Base-by-base conservation (phyloP, 257 asterid species). In the Leptodermis oblonga region DNA sequence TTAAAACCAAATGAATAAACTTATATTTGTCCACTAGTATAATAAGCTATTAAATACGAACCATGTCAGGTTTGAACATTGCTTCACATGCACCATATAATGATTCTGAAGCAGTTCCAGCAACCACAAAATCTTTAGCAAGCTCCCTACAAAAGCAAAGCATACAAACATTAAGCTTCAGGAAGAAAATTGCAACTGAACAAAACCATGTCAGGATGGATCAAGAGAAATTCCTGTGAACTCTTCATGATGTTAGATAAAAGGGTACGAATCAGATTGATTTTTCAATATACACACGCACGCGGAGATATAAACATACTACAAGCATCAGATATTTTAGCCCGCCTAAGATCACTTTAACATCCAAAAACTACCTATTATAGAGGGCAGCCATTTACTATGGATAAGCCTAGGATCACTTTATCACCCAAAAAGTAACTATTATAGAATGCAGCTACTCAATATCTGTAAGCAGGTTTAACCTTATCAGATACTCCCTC, bases 31-130 rank as follows among this genome's bases (percentile, higher is more conserved):
- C 25, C 14, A 34, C 33, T 6, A 8, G 10, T n/a, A 31, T n/a
- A 39, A 68, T 20, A 45, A 49, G 39, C 69, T 22, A 54, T 10
- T 13, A 61, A 73, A 48, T 46, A 81, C 92, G 43, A 68, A 93
- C 99, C 99, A 93, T 82, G 75, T 88, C 96, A 26, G 97, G 95
- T 74, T 89, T 90, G 86, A 80, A 93, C 99, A 93, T 93, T 20
- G 99, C 88, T 84, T 93, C 99, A 59, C 96, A 90, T 73, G 99
- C 99, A 82, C 99, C 99, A 55, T 93, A 90, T 45, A 93, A 92
- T 33, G 99, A 93, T 81, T 93, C 99, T 39, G 96, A 90, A 72
- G 97, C 96, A 71, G 96, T 93, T 30, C 96, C 97, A 75, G 97
- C 86, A 73, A 93, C 96, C 67, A 93, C 99, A 79, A 93, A 93